Evolutionary conservation across 495 filamentous ascomycete genomes (phyloP).

Genomic region (Xylaria bambusicola): DNA sequence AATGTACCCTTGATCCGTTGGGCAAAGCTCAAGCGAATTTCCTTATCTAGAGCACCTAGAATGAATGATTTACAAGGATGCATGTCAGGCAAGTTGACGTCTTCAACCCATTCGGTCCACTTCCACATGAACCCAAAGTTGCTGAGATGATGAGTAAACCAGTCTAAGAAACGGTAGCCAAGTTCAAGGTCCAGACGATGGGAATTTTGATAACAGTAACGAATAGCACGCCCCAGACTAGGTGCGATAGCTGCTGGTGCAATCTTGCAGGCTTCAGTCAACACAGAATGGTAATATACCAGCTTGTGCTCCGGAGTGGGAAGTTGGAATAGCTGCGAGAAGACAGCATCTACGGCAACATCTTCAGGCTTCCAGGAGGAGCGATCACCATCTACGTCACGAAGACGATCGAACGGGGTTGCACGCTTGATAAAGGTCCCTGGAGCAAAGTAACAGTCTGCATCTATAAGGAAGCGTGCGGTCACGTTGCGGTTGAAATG

Average conservation of each 20-base stretch:
- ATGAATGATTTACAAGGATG: conserved; percentile 95
- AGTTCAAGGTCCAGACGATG: conserved; percentile 87
- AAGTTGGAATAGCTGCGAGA: conserved; percentile 88
- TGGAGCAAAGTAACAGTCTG: conserved; percentile 90
- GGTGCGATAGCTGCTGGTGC: conserved; percentile 95
- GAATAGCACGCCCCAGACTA: conserved; percentile 88
- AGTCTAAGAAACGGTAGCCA: conserved; percentile 85
- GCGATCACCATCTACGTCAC: conserved; percentile 67
- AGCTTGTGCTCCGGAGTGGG: conserved; percentile 89
- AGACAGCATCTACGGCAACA: conserved; percentile 93
- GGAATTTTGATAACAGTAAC: conserved; percentile 79
- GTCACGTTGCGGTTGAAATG: conserved; percentile 88
- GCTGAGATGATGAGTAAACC: conserved; percentile 96
- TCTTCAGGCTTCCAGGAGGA: conserved; percentile 98
- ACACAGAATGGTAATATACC: conserved; percentile 91
- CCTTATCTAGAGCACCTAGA: conserved; percentile 86
- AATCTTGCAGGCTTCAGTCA: conserved; percentile 94
- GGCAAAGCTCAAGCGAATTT: conserved; percentile 94
- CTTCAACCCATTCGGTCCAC: conserved; percentile 96
- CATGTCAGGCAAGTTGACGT: conserved; percentile 72
- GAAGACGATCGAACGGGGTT: conserved; percentile 84
- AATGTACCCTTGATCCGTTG: conserved; percentile 94
- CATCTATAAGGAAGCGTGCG: conserved; percentile 86
- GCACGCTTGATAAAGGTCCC: conserved; percentile 90
- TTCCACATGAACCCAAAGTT: conserved; percentile 99